These are phyloP conservation scores for Tardiomyces blankii DNA, from an alignment of 1,139 yeast species.

Conservation along the genomic window DNA sequence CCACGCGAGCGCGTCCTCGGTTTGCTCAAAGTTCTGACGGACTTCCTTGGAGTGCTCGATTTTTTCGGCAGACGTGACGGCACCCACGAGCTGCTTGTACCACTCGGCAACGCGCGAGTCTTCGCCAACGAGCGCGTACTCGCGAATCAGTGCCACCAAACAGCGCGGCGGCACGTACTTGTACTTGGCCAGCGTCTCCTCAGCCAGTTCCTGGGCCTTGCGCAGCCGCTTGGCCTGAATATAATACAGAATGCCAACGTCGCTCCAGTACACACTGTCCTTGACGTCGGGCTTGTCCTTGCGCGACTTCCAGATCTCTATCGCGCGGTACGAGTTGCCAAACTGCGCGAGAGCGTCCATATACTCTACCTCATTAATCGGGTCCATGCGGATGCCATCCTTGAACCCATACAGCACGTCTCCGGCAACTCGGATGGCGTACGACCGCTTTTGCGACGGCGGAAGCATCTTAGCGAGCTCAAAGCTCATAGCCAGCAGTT, in stretches of 20 bases:
- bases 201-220: slow-evolving; percentile 15
- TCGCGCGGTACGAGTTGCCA: slow-evolving; percentile 12
- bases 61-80: slow-evolving; percentile 1
- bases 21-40: neutral
- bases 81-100: slow-evolving; percentile 11
- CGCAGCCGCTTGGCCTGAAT: slow-evolving; percentile 12
- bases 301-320: slow-evolving; percentile 19
- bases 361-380: slow-evolving; percentile 21
- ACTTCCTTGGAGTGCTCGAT: neutral
- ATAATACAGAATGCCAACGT: slow-evolving; percentile 17
- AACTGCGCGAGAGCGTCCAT: slow-evolving; percentile 13
- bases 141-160: slow-evolving; percentile 13
- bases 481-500: slow-evolving; percentile 12
- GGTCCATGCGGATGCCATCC: slow-evolving; percentile 17
- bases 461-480: slow-evolving; percentile 16
- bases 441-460: slow-evolving; percentile 5
- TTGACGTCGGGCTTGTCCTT: slow-evolving; percentile 13
- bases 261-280: slow-evolving; percentile 18
- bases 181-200: slow-evolving; percentile 9
- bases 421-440: slow-evolving; percentile 16
- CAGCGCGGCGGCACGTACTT: slow-evolving; percentile 17
- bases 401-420: slow-evolving; percentile 18
- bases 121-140: slow-evolving; percentile 11
- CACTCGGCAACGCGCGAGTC: slow-evolving; percentile 11
- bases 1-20: slow-evolving; percentile 9